A percentile compares a stretch with the other conserved stretches of the same genome.
phyloP scores from a whole-genome alignment of 2,329 filamentous ascomycete species.

The Coccinonectria pachysandricola region DNA sequence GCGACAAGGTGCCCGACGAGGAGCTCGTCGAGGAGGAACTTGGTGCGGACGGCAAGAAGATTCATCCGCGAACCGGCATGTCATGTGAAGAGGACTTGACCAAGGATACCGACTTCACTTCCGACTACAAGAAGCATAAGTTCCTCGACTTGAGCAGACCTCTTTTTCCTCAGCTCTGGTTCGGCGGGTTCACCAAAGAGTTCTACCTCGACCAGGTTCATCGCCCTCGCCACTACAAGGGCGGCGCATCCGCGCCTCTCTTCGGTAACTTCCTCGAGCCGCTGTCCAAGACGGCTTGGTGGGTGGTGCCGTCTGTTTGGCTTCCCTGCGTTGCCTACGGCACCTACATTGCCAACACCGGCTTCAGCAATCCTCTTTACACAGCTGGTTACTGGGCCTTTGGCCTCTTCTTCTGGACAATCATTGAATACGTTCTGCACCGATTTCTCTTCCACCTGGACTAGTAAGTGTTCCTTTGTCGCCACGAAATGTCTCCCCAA shows the following conservation, averaged over 20 bases:
- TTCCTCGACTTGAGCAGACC: conserved; percentile 85
- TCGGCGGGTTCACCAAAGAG: conserved; percentile 79
- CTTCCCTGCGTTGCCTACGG: conserved; percentile 70
- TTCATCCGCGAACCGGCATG: conserved; percentile 70
- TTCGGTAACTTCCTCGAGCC: conserved; percentile 99
- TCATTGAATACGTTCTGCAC: conserved; percentile 84
- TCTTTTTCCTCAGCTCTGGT: conserved; percentile 80
- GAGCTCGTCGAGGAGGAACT: conserved; percentile 19
- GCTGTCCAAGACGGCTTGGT: conserved; percentile 93
- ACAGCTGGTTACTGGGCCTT: conserved; percentile 54
- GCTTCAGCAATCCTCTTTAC: conserved; percentile 39
- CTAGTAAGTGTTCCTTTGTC: conserved; percentile 60
- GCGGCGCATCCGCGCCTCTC: conserved; percentile 80
- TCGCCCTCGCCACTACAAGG: conserved; percentile 88
- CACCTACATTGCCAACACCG: conserved; percentile 51
- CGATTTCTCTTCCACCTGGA: conserved; percentile 92
- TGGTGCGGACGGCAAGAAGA: neutral
- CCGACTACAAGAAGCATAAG: conserved; percentile 83
- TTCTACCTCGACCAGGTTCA: conserved; percentile 97
- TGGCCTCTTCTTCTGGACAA: conserved; percentile 73
- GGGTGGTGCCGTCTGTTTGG: conserved; percentile 76
- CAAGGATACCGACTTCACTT: conserved; percentile 65
- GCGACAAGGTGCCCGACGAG: conserved; percentile 20
- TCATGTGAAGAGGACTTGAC: conserved; percentile 77
- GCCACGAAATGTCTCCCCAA: too few species aligned